Base-by-base conservation (phyloP, 2,329 filamentous ascomycete genomes). In the Cordyceps cicadae region DNA sequence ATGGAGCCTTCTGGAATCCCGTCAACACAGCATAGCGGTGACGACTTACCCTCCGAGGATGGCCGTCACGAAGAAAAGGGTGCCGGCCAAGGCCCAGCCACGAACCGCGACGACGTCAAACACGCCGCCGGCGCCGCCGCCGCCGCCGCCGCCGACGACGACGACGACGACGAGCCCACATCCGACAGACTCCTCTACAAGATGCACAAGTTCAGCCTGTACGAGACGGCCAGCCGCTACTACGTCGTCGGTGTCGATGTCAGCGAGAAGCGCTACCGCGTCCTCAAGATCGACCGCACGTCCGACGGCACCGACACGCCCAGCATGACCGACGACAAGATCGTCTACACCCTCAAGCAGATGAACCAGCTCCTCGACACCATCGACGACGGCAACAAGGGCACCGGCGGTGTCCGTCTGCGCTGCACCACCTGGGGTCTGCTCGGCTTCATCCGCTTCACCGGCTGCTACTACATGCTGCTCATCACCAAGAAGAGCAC, bases 171-270 rank as follows among this genome's bases (percentile, higher is more conserved):
- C 19, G 70, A 71, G 17, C 70, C 68, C 15, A 66, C 67, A 1
- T 67, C 68, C 5, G 71, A 76, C 58, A 74, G 76, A 24, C 66
- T 77, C 19, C 72, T 79, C 50, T 81, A 82, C 73, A 83, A 82
- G 71, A 96, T 99, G 91, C 92, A 97, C 78, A 95, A 94, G 69
- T 97, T 96, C 74, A 94, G 90, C n/a, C 77, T 99, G 24, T 97
- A 99, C 74, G 94, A 99, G 77, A 99, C 94, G 3, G 89, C 90
- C 14, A 91, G 87, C 60, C 85, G 91, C 57, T 99, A 94, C 74
- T 99, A 97, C 72, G 88, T 99, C 65, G 91, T 97, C 19, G 94
- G 94, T 15, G 89, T 90, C 56, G 94, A 99, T 71, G 85, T 96
- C 60, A 87, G 91, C 66, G 94, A 97, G 72, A 88, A 85, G 68